A percentile compares a stretch with the other conserved stretches of the same genome.
Conservation (phyloP, 306 rosid genomes). For the Pachyrhizus erosus region DNA sequence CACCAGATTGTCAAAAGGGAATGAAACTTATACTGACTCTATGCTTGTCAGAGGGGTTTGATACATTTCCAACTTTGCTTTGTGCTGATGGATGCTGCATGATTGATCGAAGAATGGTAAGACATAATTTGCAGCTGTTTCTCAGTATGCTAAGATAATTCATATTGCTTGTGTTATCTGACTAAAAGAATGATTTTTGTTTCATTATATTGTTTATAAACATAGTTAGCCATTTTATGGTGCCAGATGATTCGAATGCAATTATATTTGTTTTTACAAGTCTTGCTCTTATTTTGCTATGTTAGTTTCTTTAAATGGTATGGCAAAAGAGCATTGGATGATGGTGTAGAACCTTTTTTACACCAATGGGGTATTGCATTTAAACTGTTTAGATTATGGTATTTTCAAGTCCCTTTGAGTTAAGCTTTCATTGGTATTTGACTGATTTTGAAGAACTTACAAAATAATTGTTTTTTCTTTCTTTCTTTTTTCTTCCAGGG, state of each 20-base stretch:
- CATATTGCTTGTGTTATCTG: slow-evolving; percentile 24
- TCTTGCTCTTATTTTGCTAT: slow-evolving; percentile 23
- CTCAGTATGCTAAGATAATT: slow-evolving; percentile 17
- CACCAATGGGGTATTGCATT: neutral
- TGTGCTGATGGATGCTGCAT: slow-evolving; percentile 94
- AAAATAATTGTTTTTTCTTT: neutral
- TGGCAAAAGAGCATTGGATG: neutral
- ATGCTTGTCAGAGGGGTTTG: slow-evolving; percentile 93
- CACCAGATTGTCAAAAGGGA: slow-evolving; percentile 84
- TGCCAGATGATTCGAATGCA: slow-evolving; percentile 16
- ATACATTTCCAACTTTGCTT: slow-evolving; percentile 91
- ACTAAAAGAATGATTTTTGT: slow-evolving; percentile 7
- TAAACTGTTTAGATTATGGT: neutral
- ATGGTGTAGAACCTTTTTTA: neutral
- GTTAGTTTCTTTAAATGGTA: neutral
- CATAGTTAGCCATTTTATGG: neutral
- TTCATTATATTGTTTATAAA: slow-evolving; percentile 1
- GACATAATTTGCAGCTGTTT: slow-evolving; percentile 39
- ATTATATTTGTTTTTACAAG: slow-evolving; percentile 22
- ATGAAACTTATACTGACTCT: slow-evolving; percentile 85
- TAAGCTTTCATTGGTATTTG: neutral
- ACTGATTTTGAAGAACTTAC: slow-evolving; percentile 13
- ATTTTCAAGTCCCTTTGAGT: slow-evolving; percentile 21
- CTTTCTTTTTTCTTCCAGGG: slow-evolving; percentile 59
- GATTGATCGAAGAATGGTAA: slow-evolving; percentile 95